Conservation (phyloP, 2,329 filamentous ascomycete genomes). For the Lanzia echinophila region DNA sequence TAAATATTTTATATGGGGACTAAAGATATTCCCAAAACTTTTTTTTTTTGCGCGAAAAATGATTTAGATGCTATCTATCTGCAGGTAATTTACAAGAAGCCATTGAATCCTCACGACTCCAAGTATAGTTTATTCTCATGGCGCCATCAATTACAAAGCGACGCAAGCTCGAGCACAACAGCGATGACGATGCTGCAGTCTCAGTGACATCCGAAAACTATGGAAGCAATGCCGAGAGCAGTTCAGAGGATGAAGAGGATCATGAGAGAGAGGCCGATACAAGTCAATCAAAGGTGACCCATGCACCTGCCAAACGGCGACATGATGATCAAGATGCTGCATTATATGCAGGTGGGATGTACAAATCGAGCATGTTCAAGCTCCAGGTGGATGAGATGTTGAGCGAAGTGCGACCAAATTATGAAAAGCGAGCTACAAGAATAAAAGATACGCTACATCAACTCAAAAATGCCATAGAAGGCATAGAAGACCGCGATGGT, state of each 20-base stretch:
- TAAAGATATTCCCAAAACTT: slow-evolving; percentile 2
- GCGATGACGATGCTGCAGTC: background rate
- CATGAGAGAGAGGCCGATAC: slow-evolving; percentile 18
- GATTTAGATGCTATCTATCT: background rate
- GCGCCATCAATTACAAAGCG: slow-evolving; percentile 26
- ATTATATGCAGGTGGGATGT: slow-evolving; percentile 38
- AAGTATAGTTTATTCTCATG: slow-evolving; percentile 13
- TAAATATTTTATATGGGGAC: slow-evolving; percentile 6
- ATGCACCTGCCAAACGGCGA: slow-evolving; percentile 15
- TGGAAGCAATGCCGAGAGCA: slow-evolving; percentile 5
- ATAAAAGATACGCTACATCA: slow-evolving; percentile 48
- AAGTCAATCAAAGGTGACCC: slow-evolving; percentile 6
- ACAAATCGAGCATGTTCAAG: slow-evolving; percentile 62
- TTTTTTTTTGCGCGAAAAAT: slow-evolving; percentile 4
- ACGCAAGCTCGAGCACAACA: slow-evolving; percentile 29
- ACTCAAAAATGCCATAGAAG: slow-evolving; percentile 51
- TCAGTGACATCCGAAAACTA: slow-evolving; percentile 3
- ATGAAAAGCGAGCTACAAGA: slow-evolving; percentile 47
- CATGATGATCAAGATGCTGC: slow-evolving; percentile 28
- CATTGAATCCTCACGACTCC: background rate
- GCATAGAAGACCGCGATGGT: slow-evolving; percentile 43
- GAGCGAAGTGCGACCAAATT: slow-evolving; percentile 48
- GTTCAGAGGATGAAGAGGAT: slow-evolving; percentile 7
- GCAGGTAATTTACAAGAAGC: background rate
- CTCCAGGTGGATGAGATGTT: slow-evolving; percentile 60